Evolutionary conservation across 352 stramenopile genomes (phyloP), one percentile per base, ranked within the genome.

Genomic region (Globisporangium echinulatum): DNA sequence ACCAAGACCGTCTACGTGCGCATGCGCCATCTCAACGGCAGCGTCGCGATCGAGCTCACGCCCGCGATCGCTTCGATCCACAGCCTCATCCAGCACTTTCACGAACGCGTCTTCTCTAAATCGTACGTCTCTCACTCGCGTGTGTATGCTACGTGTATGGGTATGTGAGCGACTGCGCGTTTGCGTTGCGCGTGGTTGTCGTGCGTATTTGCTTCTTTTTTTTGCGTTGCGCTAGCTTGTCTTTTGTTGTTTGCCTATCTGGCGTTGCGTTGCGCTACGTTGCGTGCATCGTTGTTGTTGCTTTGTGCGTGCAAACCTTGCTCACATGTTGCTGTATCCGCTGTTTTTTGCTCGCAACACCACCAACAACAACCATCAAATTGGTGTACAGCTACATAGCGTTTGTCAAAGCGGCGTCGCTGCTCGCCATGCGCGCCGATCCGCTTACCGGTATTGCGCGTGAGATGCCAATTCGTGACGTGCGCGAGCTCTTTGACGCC

Each of bases 51-150:
- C 47, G 72, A 85, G 61, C 49, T 92, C 58, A 61, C 68, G n/a
- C 62, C 77, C 2, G 49, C 50, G 1, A 56, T 82, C 6, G 52
- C 56, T 6, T 74, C 56, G 4, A 64, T 82, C 19, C 74, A 71
- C 52, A 74, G 78, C 19, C 65, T 92, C 38, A 77, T 88, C 57
- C 71, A 74, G 61, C 72, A 68, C 54, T 90, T 92, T 66, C 82
- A 92, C 64, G 75, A 90, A 50, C 58, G 75, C 54, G 76, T 80
- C 44, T 92, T 92, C 55, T 74, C 69, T 64, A 90, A 88, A 66
- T 79, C 68, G 36, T 92, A 88, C 65, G 61, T 33, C 25, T 66
- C 42, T 14, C 51, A 36, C 39, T 36, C 44, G 25, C 43, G 3
- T 42, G 47, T 56, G 42, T 37, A 54, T 55, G 13, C 37, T 59